Conservation (phyloP, 768 basidiomycete species). For the Boletus edulis region DNA sequence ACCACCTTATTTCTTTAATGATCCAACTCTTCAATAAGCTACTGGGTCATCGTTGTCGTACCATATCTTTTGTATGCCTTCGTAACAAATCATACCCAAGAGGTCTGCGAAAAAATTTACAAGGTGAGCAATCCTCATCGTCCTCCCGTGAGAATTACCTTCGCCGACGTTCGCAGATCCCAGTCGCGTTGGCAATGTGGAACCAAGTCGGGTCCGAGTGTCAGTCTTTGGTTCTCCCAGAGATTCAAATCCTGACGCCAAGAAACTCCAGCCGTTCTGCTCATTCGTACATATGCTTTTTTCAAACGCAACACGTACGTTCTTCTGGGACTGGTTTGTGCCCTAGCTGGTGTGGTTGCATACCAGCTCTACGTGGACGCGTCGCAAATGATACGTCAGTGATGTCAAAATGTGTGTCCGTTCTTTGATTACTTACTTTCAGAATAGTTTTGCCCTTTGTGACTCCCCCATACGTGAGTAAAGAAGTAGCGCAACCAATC, state of each 20-base stretch:
- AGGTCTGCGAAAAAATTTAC: slow-evolving; percentile 68
- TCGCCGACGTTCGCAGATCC: slow-evolving; percentile 47
- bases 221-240: slow-evolving; percentile 27
- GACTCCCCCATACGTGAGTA: slow-evolving; percentile 57
- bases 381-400: slow-evolving; percentile 72
- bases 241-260: slow-evolving; percentile 3
- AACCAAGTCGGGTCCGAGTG: slow-evolving; percentile 84
- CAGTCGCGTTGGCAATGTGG: slow-evolving; percentile 82
- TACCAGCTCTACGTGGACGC: slow-evolving; percentile 82
- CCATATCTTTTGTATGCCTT: slow-evolving; percentile 79
- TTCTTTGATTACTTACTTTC: slow-evolving; percentile 9
- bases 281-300: slow-evolving; percentile 84
- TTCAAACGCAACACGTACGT: slow-evolving; percentile 76
- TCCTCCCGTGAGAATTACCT: background rate
- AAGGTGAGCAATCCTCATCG: slow-evolving; percentile 41
- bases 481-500: background rate
- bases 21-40: slow-evolving; percentile 40
- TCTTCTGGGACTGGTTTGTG: slow-evolving; percentile 59
- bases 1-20: background rate
- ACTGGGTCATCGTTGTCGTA: slow-evolving; percentile 80
- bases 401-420: background rate
- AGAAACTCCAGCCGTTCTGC: slow-evolving; percentile 55
- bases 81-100: slow-evolving; percentile 61
- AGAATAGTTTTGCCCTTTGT: slow-evolving; percentile 60
- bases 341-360: slow-evolving; percentile 69